Percentiles rank a stretch among this genome's conserved stretches.
Conservation (phyloP, 768 basidiomycete species). For the Lepiota brunneoincarnata region DNA sequence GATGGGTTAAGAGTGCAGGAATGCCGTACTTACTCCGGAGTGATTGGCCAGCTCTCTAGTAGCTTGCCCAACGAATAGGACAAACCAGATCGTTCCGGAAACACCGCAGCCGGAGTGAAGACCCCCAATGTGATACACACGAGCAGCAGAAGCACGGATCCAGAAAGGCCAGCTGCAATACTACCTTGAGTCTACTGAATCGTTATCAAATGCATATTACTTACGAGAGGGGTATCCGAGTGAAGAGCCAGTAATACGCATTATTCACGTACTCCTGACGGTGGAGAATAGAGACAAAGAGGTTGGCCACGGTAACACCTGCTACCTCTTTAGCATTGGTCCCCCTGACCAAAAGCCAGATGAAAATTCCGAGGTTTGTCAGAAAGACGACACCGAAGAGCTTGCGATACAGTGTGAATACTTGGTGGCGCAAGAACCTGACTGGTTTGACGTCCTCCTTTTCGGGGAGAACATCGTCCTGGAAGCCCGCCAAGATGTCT, state of each 20-base stretch:
- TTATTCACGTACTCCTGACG: constrained; percentile 55
- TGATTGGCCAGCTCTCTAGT: constrained; percentile 30
- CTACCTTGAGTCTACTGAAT: not conserved
- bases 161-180: constrained; percentile 30
- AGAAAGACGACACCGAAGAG: constrained; percentile 53
- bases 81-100: constrained; percentile 51
- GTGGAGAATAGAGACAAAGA: constrained; percentile 40
- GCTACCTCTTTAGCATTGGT: constrained; percentile 36
- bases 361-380: constrained; percentile 47
- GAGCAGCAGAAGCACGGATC: constrained; percentile 43
- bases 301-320: constrained; percentile 38
- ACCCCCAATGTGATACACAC: constrained; percentile 55
- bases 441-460: not conserved
- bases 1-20: constrained; percentile 28
- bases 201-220: not conserved
- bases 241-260: constrained; percentile 44
- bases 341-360: constrained; percentile 33
- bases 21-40: constrained; percentile 24
- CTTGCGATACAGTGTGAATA: constrained; percentile 46
- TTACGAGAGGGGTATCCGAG: constrained; percentile 32
- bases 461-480: constrained; percentile 7
- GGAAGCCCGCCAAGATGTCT: not conserved
- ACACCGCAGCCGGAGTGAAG: constrained; percentile 52
- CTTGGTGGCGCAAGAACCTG: constrained; percentile 10
- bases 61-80: constrained; percentile 44